phyloP scores from a whole-genome alignment of 139 green algal species.

The Closterium sp. region DNA sequence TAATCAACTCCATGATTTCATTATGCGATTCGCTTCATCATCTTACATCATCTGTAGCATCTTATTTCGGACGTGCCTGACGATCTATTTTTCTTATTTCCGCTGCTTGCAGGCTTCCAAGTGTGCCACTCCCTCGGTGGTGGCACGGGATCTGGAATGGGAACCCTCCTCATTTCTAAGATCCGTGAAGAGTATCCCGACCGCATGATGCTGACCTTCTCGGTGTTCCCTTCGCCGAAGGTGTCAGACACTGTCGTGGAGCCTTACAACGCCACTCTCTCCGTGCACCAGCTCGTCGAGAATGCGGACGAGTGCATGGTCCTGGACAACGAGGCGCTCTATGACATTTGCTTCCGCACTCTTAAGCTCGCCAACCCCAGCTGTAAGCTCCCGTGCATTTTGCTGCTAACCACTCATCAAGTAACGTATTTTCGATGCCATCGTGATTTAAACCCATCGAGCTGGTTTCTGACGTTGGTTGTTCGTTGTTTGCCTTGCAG shows the following conservation, averaged over 20 bases:
- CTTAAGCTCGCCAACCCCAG: slow-evolving; percentile 98
- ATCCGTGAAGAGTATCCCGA: slow-evolving; percentile 98
- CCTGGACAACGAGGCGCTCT: slow-evolving; percentile 96
- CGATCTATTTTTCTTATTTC: too few species aligned
- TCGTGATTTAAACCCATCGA: too few species aligned
- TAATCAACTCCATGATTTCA: too few species aligned
- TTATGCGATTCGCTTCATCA: neutral
- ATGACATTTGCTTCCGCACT: slow-evolving; percentile 99
- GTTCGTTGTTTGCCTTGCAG: slow-evolving; percentile 18
- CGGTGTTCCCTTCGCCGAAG: slow-evolving; percentile 98
- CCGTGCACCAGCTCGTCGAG: slow-evolving; percentile 99
- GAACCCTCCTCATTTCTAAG: slow-evolving; percentile 97
- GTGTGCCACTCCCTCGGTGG: slow-evolving; percentile 93
- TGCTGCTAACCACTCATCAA: too few species aligned
- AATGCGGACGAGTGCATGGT: slow-evolving; percentile 99
- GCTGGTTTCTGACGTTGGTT: neutral
- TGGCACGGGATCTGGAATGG: slow-evolving; percentile 96
- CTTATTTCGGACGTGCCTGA: too few species aligned
- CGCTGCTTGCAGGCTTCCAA: slow-evolving; percentile 71
- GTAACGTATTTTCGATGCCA: neutral
- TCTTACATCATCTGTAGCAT: too few species aligned
- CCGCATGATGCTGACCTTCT: slow-evolving; percentile 99
- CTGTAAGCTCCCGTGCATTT: slow-evolving; percentile 48
- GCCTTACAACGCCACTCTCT: slow-evolving; percentile 99
- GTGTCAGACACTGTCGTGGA: slow-evolving; percentile 99